Percentiles rank a stretch among this genome's conserved stretches.
These are phyloP conservation scores for Drosera capensis DNA, from an alignment of 148 eudicot genomes.

Conservation along the genomic window DNA sequence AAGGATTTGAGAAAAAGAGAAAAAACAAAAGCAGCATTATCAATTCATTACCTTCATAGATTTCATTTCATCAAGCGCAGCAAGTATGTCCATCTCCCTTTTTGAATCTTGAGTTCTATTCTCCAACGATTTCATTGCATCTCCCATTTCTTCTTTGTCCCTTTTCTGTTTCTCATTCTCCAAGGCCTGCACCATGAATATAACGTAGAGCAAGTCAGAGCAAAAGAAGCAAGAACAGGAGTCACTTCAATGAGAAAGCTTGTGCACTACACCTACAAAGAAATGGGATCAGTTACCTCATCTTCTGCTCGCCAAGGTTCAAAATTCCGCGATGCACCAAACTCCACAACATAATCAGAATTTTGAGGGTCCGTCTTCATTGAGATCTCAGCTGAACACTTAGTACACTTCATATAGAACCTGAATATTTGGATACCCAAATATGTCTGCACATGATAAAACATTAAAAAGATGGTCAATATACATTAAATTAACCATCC, in stretches of 20 bases:
- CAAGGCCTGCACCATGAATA: constrained; percentile 19
- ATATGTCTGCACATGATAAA: constrained; percentile 46
- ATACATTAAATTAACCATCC: too few relatives aligned
- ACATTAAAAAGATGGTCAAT: too few relatives aligned
- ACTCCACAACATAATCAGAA: constrained; percentile 79
- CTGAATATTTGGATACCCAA: constrained; percentile 82
- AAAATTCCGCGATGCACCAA: constrained; percentile 70
- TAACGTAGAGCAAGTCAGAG: not conserved
- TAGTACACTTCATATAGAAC: constrained; percentile 85
- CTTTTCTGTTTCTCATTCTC: constrained; percentile 58
- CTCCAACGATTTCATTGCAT: constrained; percentile 96
- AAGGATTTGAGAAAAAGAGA: too few relatives aligned
- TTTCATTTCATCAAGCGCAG: constrained; percentile 91
- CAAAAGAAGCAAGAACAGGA: not conserved
- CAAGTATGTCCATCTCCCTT: constrained; percentile 89
- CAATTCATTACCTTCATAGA: constrained; percentile 98
- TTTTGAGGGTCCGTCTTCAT: constrained; percentile 87
- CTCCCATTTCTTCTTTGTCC: constrained; percentile 88
- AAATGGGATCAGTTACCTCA: constrained; percentile 29
- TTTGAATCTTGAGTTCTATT: constrained; percentile 83
- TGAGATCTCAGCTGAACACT: constrained; percentile 72
- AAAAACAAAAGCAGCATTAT: too few relatives aligned
- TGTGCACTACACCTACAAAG: not conserved
- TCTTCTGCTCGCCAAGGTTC: constrained; percentile 93
- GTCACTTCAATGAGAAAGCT: not conserved